Conservation (phyloP, 495 filamentous ascomycete species). For the Parathielavia hyrcaniae region DNA sequence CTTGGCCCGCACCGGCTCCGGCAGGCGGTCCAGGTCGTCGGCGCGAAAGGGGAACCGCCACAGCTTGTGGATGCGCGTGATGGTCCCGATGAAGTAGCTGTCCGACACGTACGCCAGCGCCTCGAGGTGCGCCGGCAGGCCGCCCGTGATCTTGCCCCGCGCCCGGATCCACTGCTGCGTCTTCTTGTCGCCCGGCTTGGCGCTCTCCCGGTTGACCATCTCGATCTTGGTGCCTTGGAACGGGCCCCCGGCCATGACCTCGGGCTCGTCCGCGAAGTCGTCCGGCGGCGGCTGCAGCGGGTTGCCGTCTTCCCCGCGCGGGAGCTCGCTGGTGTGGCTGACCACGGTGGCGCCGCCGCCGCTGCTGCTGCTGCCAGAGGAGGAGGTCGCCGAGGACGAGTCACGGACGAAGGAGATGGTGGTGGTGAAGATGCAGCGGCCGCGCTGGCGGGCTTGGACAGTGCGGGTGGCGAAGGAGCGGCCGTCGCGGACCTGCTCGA, state of each 20-base stretch:
- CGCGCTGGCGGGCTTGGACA: constrained; percentile 85
- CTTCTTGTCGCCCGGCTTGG: constrained; percentile 56
- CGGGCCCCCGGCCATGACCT: constrained; percentile 28
- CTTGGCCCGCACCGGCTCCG: constrained; percentile 25
- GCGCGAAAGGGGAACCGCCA: constrained; percentile 50
- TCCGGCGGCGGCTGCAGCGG: constrained; percentile 35
- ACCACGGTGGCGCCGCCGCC: constrained; percentile 49
- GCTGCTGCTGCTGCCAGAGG: constrained; percentile 48
- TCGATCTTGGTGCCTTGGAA: constrained; percentile 54
- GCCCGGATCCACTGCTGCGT: constrained; percentile 74
- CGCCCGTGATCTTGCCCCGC: constrained; percentile 66
- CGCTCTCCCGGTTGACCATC: constrained; percentile 37
- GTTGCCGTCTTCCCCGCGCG: constrained; percentile 30
- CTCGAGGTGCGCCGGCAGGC: constrained; percentile 70
- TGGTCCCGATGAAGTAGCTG: constrained; percentile 86
- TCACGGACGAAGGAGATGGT: constrained; percentile 81
- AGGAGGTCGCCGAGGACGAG: no score
- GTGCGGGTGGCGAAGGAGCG: constrained; percentile 87
- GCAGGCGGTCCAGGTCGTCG: constrained; percentile 33
- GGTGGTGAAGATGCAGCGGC: constrained; percentile 88
- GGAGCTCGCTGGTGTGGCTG: constrained; percentile 56
- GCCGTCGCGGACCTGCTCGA: constrained; percentile 88
- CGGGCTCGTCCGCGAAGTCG: constrained; percentile 35
- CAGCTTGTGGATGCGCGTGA: constrained; percentile 66
- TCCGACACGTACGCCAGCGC: constrained; percentile 92